These are phyloP conservation scores for Ramaria sp. DNA, from an alignment of 768 basidiomycete species.

Conservation along the genomic window DNA sequence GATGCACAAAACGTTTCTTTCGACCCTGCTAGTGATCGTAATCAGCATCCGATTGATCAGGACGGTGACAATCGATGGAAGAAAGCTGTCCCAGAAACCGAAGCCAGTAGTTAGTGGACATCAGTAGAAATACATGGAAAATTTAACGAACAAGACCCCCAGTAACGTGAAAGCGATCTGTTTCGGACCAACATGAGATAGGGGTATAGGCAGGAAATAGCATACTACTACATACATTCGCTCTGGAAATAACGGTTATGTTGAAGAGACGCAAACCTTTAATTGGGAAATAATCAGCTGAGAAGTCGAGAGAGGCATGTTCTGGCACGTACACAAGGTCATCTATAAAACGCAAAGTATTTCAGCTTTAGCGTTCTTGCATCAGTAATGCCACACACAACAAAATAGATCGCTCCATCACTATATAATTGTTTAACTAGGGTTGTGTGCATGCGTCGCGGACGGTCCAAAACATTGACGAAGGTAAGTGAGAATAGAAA, in stretches of 20 bases:
- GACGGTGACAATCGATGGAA: background rate
- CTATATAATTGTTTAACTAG: background rate
- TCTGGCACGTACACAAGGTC: background rate
- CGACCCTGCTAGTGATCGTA: background rate
- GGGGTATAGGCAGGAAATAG: background rate
- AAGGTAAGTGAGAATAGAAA: background rate
- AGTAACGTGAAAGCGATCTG: background rate
- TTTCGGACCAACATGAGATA: background rate
- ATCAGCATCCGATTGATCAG: background rate
- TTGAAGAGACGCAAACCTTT: slow-evolving; percentile 1
- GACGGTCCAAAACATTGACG: slow-evolving; percentile 8
- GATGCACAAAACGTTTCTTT: too few species aligned
- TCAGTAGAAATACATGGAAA: background rate
- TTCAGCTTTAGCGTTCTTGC: background rate
- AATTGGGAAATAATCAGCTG: background rate
- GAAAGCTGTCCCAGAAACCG: background rate
- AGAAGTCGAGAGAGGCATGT: background rate
- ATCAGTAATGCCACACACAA: background rate
- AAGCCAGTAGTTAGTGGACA: background rate
- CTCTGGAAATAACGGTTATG: background rate
- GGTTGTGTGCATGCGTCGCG: background rate
- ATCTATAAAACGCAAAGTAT: background rate
- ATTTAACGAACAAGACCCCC: background rate
- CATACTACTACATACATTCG: background rate
- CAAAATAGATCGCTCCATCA: slow-evolving; percentile 3